Base-by-base conservation (phyloP, 169 alveolate genomes). In the Plasmodium billcollinsi region DNA sequence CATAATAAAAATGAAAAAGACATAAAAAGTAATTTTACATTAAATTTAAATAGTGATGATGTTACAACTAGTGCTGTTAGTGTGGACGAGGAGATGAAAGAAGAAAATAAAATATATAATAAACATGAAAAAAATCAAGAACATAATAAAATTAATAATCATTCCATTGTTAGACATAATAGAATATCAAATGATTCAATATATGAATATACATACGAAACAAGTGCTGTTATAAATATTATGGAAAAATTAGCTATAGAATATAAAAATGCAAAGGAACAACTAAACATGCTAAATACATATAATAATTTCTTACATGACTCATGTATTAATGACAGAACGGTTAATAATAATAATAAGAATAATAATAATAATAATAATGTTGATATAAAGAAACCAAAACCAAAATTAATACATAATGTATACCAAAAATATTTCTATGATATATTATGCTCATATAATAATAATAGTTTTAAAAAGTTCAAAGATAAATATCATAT, bases 381-480 rank as follows among this genome's bases (percentile, higher is more conserved):
- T 39, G 47, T 39, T 39, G 72, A 52, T 29, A 39, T 21, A 12
- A 29, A 24, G n/a, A 76, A 26, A 11, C 71, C 12, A 7, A 58
- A 52, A 66, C 15, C 9, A 29, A 78, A 78, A 78, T 59, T 78
- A 78, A 65, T 65, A 43, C 50, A 66, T 43, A 78, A 78, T 14
- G 45, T 58, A 50, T 78, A 78, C 61, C 89, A 78, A 69, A 78
- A 78, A 78, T 78, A 78, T 65, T 78, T 65, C 54, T 78, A 78
- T 70, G 72, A 78, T 24, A 78, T 78, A n/a, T 47, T 78, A 58
- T 45, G 54, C 24, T 18, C 15, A 3, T 78, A 78, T 45, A 78
- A 78, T 78, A 78, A 78, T 24, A 78, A 67, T 47, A 66, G 78
- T 78, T 78, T 78, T 78, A 78, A 78, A 49, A 78, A 78, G 54